These are phyloP conservation scores for Tillandsia fasciculata DNA, from an alignment of 176 grass and related monocot genomes.

Conservation along the genomic window DNA sequence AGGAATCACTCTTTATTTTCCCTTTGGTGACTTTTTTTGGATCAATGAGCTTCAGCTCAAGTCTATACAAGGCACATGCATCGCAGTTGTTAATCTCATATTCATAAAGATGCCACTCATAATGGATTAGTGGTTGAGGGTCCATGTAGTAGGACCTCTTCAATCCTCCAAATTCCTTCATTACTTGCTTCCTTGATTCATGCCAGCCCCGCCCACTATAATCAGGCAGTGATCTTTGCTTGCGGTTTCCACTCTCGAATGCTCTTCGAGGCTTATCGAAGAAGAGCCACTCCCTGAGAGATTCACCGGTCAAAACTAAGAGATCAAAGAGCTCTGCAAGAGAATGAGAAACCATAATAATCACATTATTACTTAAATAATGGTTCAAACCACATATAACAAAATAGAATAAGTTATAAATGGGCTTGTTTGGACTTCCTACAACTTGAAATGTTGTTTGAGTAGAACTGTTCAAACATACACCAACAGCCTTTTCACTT, in stretches of 20 bases:
- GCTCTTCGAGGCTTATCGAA: constrained; percentile 23
- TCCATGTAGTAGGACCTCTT: constrained; percentile 28
- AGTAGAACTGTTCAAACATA: too few relatives aligned
- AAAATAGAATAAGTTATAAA: neutral
- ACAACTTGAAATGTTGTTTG: too few relatives aligned
- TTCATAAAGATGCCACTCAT: constrained; percentile 23
- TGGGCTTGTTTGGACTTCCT: neutral
- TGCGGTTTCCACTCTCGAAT: constrained; percentile 25
- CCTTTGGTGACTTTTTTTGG: constrained; percentile 14
- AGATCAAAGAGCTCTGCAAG: constrained; percentile 23
- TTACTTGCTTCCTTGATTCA: constrained; percentile 27
- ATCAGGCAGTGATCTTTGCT: constrained; percentile 24
- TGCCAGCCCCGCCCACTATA: constrained; percentile 26
- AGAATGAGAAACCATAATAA: neutral
- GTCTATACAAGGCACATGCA: constrained; percentile 17
- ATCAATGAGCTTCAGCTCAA: constrained; percentile 22
- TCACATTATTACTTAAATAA: neutral
- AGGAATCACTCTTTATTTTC: constrained; percentile 7
- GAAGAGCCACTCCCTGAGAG: constrained; percentile 20
- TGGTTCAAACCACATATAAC: neutral
- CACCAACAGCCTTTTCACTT: too few relatives aligned
- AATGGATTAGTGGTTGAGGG: constrained; percentile 19
- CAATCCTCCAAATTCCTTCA: constrained; percentile 22
- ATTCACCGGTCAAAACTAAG: constrained; percentile 16
- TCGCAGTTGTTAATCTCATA: constrained; percentile 23